Base-by-base conservation (phyloP, 2,329 filamentous ascomycete genomes). In the Cladosporium sp. region DNA sequence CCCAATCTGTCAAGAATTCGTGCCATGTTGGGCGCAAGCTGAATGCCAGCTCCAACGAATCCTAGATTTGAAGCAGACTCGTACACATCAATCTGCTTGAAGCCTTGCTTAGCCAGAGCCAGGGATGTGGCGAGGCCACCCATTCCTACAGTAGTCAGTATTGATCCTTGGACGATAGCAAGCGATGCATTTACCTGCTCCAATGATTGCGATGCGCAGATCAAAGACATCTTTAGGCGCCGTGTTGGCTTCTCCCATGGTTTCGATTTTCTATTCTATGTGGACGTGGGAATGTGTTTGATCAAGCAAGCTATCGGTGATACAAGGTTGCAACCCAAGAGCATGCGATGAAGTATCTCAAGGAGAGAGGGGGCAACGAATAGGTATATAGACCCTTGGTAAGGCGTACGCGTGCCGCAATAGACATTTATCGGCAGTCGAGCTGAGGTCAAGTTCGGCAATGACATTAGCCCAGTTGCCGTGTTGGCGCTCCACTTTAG, bases 21-120 rank as follows among this genome's bases (percentile, higher is more conserved):
- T 3, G 89, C 88, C 84, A 94, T 90, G 70, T 95, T 96, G 0
- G 91, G 91, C 0, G 91, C 90, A 65, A 94, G 83, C 75, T 96
- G 92, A 69, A 95, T 94, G 5, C 92, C 92, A 1, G 92, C 92
- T 26, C 92, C 92, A 0, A 94, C 91, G 71, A 94, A 94, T 5
- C 91, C 91, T 4, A 94, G 83, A 69, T 87, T 85, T 5, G 88
- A 86, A 0, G 91, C 91, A 39, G 84, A 85, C 75, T 94, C 91
- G 75, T 88, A 94, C 59, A 94, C 86, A 63, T 89, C 82, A 72
- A 94, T 89, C 65, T 90, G 81, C 69, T 82, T 86, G 78, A 94
- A 93, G 8, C 91, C 91, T 71, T 88, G 87, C 78, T 90, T 90
- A 48, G 91, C 90, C 39, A 94, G 84, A 14, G 90, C 86, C 39